phyloP scores from a whole-genome alignment of 2,329 filamentous ascomycete species.

The Hypoxylon sp. region DNA sequence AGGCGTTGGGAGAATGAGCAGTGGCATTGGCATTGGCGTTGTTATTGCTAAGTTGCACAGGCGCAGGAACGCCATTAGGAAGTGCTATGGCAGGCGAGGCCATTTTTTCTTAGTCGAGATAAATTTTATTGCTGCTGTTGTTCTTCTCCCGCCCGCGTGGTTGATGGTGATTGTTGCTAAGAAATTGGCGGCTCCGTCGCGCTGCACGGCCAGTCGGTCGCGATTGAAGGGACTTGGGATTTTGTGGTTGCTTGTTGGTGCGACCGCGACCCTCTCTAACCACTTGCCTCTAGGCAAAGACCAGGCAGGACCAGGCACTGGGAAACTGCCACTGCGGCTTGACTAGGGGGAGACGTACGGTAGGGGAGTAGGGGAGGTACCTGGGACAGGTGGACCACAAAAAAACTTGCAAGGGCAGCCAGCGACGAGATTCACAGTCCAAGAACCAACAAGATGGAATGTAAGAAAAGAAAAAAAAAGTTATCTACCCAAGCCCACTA shows the following conservation, averaged over 20 bases:
- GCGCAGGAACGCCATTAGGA: conserved; percentile 50
- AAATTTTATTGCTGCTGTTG: conserved; percentile 25
- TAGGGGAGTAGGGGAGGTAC: conserved; percentile 8
- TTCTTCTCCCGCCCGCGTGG: conserved; percentile 13
- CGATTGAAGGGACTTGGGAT: conserved; percentile 42
- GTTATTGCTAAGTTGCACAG: conserved; percentile 44
- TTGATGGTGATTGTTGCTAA: conserved; percentile 36
- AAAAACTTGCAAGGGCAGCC: conserved; percentile 32
- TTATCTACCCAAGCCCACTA: conserved; percentile 37
- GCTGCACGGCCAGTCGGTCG: conserved; percentile 46
- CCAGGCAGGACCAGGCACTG: conserved; percentile 23
- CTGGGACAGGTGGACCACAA: conserved; percentile 27
- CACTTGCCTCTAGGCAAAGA: conserved; percentile 3
- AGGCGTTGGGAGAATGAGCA: conserved; percentile 8
- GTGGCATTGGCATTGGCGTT: conserved; percentile 27
- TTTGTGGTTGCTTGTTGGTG: conserved; percentile 44
- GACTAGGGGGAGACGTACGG: not conserved
- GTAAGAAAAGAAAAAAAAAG: conserved; percentile 23
- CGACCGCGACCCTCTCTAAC: conserved; percentile 38
- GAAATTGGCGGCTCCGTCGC: conserved; percentile 47
- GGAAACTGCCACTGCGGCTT: conserved; percentile 23
- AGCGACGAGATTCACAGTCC: conserved; percentile 14
- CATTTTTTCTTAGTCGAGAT: conserved; percentile 43
- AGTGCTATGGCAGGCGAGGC: conserved; percentile 53
- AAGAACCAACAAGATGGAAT: conserved; percentile 22